Conservation (phyloP, 148 eudicot genomes). For the Diospyros kaki region DNA sequence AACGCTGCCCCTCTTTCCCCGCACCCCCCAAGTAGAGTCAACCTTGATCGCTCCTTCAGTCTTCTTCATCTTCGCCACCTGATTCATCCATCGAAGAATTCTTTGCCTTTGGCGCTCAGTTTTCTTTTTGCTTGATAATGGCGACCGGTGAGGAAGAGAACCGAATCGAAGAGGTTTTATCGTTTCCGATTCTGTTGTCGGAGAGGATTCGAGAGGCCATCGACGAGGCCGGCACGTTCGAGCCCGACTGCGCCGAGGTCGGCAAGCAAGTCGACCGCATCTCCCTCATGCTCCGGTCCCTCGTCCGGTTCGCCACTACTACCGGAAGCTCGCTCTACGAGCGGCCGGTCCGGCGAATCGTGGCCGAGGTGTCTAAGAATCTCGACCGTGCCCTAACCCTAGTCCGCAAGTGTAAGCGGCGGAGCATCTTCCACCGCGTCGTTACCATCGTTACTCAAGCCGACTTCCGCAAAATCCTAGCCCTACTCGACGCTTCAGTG, state of each 20-base stretch:
- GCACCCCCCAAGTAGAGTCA: too few species aligned
- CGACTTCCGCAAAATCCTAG: slow-evolving; percentile 49
- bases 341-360: slow-evolving; percentile 55
- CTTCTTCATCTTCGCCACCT: too few species aligned
- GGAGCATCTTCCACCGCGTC: slow-evolving; percentile 45
- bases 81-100: too few species aligned
- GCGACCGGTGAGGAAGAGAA: slow-evolving; percentile 13
- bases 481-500: slow-evolving; percentile 46
- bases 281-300: slow-evolving; percentile 46
- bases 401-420: slow-evolving; percentile 51
- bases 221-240: slow-evolving; percentile 31
- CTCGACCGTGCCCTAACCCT: slow-evolving; percentile 40
- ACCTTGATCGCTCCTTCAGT: too few species aligned
- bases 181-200: slow-evolving; percentile 43
- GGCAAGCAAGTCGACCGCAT: slow-evolving; percentile 33
- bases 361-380: slow-evolving; percentile 30
- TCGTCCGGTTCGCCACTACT: slow-evolving; percentile 35
- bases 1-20: too few species aligned
- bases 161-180: slow-evolving; percentile 33
- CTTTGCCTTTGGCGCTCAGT: too few species aligned
- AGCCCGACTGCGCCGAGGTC: slow-evolving; percentile 43
- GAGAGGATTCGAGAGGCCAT: slow-evolving; percentile 35
- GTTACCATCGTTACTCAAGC: slow-evolving; percentile 47
- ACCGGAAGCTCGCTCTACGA: slow-evolving; percentile 36
- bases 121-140: not conserved